These are phyloP conservation scores for Plectosphaerella plurivora DNA, from an alignment of 2,329 filamentous ascomycete species.

Conservation along the genomic window DNA sequence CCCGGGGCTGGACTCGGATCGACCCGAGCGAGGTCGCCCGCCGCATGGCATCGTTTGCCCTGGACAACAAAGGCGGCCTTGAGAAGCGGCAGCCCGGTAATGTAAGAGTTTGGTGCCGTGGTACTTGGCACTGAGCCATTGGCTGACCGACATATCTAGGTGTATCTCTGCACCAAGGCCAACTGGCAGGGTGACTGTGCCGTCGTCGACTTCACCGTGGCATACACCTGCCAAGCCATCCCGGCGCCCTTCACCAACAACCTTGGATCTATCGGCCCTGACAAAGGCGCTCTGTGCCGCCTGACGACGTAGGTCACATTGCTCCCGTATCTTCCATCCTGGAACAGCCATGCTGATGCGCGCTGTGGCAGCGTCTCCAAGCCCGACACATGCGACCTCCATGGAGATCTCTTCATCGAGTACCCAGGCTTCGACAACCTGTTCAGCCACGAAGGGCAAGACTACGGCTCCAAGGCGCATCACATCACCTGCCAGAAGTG, in stretches of 20 bases:
- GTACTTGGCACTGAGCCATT: background rate
- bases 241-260: background rate
- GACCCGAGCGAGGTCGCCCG: background rate
- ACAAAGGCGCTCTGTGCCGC: slow-evolving; percentile 1
- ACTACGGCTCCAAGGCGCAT: background rate
- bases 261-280: slow-evolving; percentile 1
- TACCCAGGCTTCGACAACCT: background rate
- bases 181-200: background rate
- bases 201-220: background rate
- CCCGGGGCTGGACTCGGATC: background rate
- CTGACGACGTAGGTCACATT: background rate
- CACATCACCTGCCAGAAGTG: slow-evolving; percentile 2
- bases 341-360: background rate
- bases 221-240: background rate
- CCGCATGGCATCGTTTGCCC: background rate
- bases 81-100: background rate
- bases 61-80: background rate
- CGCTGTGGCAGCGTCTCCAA: background rate
- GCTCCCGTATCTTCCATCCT: too few species aligned
- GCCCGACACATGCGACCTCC: background rate
- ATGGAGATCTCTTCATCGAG: slow-evolving; percentile 2
- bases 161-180: background rate
- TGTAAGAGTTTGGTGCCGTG: background rate
- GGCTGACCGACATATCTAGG: background rate
- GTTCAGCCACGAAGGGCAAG: background rate